Evolutionary conservation across 352 stramenopile genomes (phyloP), one percentile per base, ranked within the genome.

Genomic region (Phytopythium helicoides): DNA sequence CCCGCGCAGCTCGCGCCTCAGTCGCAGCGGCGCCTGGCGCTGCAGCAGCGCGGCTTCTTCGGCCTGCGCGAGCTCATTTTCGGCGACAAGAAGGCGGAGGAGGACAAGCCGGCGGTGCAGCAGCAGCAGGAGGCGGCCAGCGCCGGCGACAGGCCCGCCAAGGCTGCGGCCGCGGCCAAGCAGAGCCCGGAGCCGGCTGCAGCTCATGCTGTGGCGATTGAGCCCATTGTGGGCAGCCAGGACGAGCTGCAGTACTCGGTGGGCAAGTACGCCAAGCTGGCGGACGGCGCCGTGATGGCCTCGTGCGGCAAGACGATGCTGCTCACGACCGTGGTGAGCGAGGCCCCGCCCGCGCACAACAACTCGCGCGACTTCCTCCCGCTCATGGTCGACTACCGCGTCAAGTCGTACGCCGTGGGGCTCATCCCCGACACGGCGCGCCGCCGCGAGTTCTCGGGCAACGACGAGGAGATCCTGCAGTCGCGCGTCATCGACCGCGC

Each of bases 401-500:
- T 98, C 66, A 94, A 97, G 60, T 92, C 81, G 49, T 73, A 90
- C 55, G 81, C 86, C 55, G 81, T 84, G 25, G 86, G 86, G 2
- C 55, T 93, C 48, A 98, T 98, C 52, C 93, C 94, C 14, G 72
- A 87, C 47, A 95, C 86, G 23, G 79, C 78, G 54, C 87, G 76
- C 47, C 83, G 92, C 52, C 87, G 79, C 34, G 95, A 98, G 58
- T 94, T 94, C 59, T 77, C 82, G 19, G 85, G 92, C 26, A 92
- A 73, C 14, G 96, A 99, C 66, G 87, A 97, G 33, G 95, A 99
- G 68, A 96, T 99, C 47, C 76, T 99, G 55, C 94, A 97, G 37
- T 98, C 86, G 48, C 90, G 96, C 21, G 78, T 99, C 21, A 95
- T 99, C 47, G 97, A 99, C 72, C 85, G 97, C 54, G 93, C 96